A percentile compares a stretch with the other conserved stretches of the same genome.
Evolutionary conservation across 768 basidiomycete species (phyloP).

Genomic region (Boletus fagicola): DNA sequence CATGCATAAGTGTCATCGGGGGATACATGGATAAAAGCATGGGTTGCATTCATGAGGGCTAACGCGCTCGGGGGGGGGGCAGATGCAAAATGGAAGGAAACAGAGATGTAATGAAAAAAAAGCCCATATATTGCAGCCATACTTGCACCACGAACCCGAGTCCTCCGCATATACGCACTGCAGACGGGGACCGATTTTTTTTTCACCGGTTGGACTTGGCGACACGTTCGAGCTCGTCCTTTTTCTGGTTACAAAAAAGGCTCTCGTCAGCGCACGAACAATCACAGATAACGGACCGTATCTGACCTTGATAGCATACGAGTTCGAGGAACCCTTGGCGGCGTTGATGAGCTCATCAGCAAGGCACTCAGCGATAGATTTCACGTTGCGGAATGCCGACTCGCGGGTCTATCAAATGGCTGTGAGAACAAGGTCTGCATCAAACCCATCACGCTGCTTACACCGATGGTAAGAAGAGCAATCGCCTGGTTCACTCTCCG

Average conservation of each 20-base stretch:
- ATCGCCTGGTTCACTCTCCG: slow-evolving; percentile 98
- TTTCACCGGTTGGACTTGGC: slow-evolving; percentile 99
- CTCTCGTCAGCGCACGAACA: slow-evolving; percentile 1
- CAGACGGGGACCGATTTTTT: slow-evolving; percentile 34
- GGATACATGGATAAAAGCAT: slow-evolving; percentile 25
- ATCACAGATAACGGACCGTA: not conserved
- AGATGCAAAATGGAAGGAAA: slow-evolving; percentile 11
- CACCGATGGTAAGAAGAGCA: slow-evolving; percentile 92
- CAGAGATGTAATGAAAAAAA: slow-evolving; percentile 9
- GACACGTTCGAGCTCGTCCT: slow-evolving; percentile 99
- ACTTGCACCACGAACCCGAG: slow-evolving; percentile 17
- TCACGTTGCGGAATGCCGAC: slow-evolving; percentile 99
- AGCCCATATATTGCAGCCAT: slow-evolving; percentile 26
- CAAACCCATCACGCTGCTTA: slow-evolving; percentile 41
- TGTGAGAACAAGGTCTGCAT: slow-evolving; percentile 1
- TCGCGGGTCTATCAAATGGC: slow-evolving; percentile 77
- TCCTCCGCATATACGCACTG: slow-evolving; percentile 2
- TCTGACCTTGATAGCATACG: slow-evolving; percentile 96
- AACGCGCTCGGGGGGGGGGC: slow-evolving; percentile 2
- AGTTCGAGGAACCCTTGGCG: slow-evolving; percentile 99
- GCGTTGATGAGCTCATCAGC: slow-evolving; percentile 99
- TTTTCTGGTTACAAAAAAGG: slow-evolving; percentile 59
- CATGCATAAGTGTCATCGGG: slow-evolving; percentile 10
- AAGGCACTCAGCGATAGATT: slow-evolving; percentile 97
- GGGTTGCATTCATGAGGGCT: slow-evolving; percentile 27